Evolutionary conservation across 768 basidiomycete species (phyloP).

Genomic region (Vishniacozyma victoriae): DNA sequence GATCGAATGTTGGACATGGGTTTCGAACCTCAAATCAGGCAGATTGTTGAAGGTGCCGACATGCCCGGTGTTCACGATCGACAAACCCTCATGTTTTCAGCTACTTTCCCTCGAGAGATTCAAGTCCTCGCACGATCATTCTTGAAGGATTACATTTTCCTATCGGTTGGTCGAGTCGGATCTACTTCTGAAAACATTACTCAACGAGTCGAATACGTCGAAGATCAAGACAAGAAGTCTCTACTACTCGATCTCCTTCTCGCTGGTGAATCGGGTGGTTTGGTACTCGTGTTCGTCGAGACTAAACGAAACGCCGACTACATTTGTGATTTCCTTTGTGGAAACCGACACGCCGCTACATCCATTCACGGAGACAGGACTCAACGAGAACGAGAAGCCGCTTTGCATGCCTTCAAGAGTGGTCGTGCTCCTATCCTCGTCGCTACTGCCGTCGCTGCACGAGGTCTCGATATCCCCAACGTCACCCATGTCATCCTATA

Average conservation of each 20-base stretch:
- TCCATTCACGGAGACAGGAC: constrained; percentile 98
- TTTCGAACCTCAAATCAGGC: constrained; percentile 98
- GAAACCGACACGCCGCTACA: constrained; percentile 76
- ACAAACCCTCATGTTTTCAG: constrained; percentile 99
- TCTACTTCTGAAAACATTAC: constrained; percentile 99
- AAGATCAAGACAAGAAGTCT: constrained; percentile 93
- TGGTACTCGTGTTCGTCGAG: constrained; percentile 96
- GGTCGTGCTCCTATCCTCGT: constrained; percentile 94
- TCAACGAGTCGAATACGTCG: constrained; percentile 97
- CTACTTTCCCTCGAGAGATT: constrained; percentile 98
- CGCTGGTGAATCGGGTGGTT: constrained; percentile 66
- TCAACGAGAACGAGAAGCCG: constrained; percentile 94
- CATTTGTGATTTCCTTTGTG: constrained; percentile 90
- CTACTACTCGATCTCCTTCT: constrained; percentile 89
- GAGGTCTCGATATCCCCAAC: constrained; percentile 98
- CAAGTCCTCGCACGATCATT: constrained; percentile 52
- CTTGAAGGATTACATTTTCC: constrained; percentile 83
- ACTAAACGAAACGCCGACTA: constrained; percentile 99
- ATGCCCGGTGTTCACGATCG: constrained; percentile 90
- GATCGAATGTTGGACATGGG: constrained; percentile 99
- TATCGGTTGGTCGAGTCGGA: constrained; percentile 96
- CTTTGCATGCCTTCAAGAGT: constrained; percentile 88
- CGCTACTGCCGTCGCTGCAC: constrained; percentile 96
- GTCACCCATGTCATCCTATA: constrained; percentile 99
- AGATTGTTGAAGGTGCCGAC: constrained; percentile 96